Conservation (phyloP, 2,329 filamentous ascomycete genomes). For the Diaporthe caulivora region DNA sequence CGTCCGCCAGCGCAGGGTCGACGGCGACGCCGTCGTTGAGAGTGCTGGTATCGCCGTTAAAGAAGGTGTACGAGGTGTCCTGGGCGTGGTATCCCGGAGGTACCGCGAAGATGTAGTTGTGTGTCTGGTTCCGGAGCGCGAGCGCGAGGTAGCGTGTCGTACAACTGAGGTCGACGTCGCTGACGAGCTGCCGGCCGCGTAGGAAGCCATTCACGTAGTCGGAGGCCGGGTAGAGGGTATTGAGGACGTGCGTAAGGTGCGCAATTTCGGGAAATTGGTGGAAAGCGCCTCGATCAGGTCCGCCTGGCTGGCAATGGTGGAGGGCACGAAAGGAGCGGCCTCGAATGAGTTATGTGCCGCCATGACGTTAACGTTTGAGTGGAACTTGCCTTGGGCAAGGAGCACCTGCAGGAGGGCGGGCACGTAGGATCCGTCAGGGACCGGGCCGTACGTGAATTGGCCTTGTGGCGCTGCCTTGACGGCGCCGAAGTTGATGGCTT, state of each 20-base stretch:
- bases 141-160: constrained; percentile 63
- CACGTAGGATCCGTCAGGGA: constrained; percentile 48
- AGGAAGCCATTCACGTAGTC: constrained; percentile 58
- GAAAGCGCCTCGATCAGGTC: constrained; percentile 55
- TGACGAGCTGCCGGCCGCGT: constrained; percentile 55
- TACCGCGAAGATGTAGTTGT: constrained; percentile 65
- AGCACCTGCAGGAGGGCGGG: constrained; percentile 46
- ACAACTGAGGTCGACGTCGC: constrained; percentile 62
- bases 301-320: constrained; percentile 54
- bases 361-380: constrained; percentile 60
- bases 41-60: constrained; percentile 52
- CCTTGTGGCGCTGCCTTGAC: constrained; percentile 43
- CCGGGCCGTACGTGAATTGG: constrained; percentile 48
- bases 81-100: constrained; percentile 65
- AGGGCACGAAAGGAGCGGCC: constrained; percentile 56
- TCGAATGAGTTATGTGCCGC: constrained; percentile 60
- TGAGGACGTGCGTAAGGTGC: constrained; percentile 55
- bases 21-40: constrained; percentile 44
- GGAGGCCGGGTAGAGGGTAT: constrained; percentile 52
- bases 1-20: constrained; percentile 48
- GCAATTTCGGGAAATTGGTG: constrained; percentile 40
- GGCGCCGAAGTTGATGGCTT: constrained; percentile 43
- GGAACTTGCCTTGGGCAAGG: constrained; percentile 46
- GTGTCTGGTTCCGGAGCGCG: constrained; percentile 59
- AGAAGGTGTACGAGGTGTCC: constrained; percentile 67